Evolutionary conservation across 441 rosid genomes (phyloP).

Genomic region (Breynia disticha): DNA sequence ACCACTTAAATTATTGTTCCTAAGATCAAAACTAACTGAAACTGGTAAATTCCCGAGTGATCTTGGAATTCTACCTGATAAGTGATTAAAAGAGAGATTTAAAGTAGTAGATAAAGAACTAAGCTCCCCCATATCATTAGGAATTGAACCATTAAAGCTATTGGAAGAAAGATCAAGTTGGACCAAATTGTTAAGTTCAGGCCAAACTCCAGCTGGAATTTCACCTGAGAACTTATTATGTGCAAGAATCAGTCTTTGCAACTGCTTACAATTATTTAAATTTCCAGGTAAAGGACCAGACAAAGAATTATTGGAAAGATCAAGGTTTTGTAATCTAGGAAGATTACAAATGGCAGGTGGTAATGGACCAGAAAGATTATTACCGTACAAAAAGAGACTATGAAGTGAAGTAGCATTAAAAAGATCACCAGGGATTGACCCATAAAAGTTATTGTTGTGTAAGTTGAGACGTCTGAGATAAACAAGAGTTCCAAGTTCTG

Average conservation of each 20-base stretch:
- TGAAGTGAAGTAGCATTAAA: constrained; percentile 85
- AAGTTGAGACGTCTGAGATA: constrained; percentile 81
- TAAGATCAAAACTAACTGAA: constrained; percentile 73
- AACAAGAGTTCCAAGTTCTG: constrained; percentile 63
- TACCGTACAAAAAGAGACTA: constrained; percentile 60
- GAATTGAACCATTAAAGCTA: constrained; percentile 50
- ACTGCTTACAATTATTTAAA: constrained; percentile 54
- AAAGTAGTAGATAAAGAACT: constrained; percentile 54
- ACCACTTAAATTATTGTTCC: constrained; percentile 67
- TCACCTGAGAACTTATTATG: constrained; percentile 51
- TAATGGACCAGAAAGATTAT: constrained; percentile 69
- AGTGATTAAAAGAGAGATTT: constrained; percentile 66
- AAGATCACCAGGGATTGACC: constrained; percentile 64
- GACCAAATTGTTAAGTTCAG: constrained; percentile 40
- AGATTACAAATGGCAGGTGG: constrained; percentile 67
- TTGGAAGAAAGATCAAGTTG: constrained; percentile 86
- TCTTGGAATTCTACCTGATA: constrained; percentile 65
- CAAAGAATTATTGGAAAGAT: constrained; percentile 69
- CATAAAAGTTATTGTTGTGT: constrained; percentile 55
- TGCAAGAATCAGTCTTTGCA: constrained; percentile 64
- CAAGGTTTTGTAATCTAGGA: constrained; percentile 66
- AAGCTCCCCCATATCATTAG: constrained; percentile 55
- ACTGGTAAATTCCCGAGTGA: constrained; percentile 66
- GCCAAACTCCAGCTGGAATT: constrained; percentile 72
- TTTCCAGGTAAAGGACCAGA: constrained; percentile 53